Evolutionary conservation across 1,284 basidiomycete genomes (phyloP), one percentile per base, ranked within the genome.

Genomic region (Rugosomyces carneus): DNA sequence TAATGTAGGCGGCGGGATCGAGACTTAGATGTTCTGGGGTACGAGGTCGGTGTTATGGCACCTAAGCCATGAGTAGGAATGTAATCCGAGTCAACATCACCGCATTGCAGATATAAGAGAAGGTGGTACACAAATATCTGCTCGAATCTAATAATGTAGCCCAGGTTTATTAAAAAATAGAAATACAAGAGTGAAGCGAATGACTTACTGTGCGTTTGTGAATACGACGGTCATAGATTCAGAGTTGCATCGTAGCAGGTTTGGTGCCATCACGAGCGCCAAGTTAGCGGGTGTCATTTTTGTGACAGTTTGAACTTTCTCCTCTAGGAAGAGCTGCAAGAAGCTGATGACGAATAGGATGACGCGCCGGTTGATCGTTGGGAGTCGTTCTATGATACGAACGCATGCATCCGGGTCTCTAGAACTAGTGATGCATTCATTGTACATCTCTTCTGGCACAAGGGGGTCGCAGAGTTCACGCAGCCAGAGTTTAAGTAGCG

Each of bases 401-500:
- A 93, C 72, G 59, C 84, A 88, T 16, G 80, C 76, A 16, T 76
- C 72, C 0, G 84, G 76, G 38, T 87, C 78, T 43, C 76, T 69
- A 2, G 86, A 76, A 47, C 77, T 76, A 19, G 78, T 77, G 44
- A 90, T 81, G 60, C 90, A 90, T 62, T 92, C 89, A 57, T 91
- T 89, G 68, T 91, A 89, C 70, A 90, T 71, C 64, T 90, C 86
- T 47, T 84, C 77, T 2, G 93, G 93, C 16, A 96, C 78, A 37
- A 95, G 73, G 9, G 93, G 93, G 54, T 93, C 87, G 57, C 83
- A 79, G 13, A 95, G 78, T 63, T 96, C 93, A 38, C 93, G 78
- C 10, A 95, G 73, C 91, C 91, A 96, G 6, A 94, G 75, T 68
- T 96, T 95, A 66, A 94, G 76, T 38, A 93, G 70, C 1, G 87